These are phyloP conservation scores for Scytalidium sp. DNA, from an alignment of 2,329 filamentous ascomycete genomes.

Conservation along the genomic window DNA sequence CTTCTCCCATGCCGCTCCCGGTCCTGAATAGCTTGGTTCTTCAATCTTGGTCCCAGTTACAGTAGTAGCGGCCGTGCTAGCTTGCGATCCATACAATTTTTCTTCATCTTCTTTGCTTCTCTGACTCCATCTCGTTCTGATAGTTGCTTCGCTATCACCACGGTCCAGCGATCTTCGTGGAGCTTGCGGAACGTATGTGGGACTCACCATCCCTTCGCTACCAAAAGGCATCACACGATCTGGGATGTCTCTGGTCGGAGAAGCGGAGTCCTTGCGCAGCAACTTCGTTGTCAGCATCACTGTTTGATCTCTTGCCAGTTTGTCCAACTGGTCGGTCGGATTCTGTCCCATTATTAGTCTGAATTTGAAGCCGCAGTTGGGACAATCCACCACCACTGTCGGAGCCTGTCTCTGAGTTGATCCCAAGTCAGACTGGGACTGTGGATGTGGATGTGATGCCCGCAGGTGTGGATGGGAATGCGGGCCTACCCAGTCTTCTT, in stretches of 20 bases:
- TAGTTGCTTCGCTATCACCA: background rate
- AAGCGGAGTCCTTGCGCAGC: slow-evolving; percentile 27
- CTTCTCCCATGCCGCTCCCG: slow-evolving; percentile 50
- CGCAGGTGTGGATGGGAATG: background rate
- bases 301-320: slow-evolving; percentile 65
- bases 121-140: background rate
- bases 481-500: slow-evolving; percentile 82
- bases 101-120: background rate
- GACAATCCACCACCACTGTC: slow-evolving; percentile 17
- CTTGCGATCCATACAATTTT: background rate
- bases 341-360: slow-evolving; percentile 56
- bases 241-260: slow-evolving; percentile 38
- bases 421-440: slow-evolving; percentile 35
- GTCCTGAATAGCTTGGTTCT: slow-evolving; percentile 47
- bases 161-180: slow-evolving; percentile 17
- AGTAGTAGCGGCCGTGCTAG: slow-evolving; percentile 15
- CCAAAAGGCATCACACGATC: slow-evolving; percentile 49
- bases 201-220: slow-evolving; percentile 44
- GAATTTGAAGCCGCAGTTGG: slow-evolving; percentile 27
- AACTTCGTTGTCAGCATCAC: slow-evolving; percentile 57
- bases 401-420: slow-evolving; percentile 51
- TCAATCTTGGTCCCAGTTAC: slow-evolving; percentile 24
- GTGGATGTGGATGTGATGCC: background rate
- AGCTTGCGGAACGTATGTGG: slow-evolving; percentile 41
- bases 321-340: slow-evolving; percentile 66